Conservation (phyloP, 1,139 yeast genomes). For the Candida sanyaensis region DNA sequence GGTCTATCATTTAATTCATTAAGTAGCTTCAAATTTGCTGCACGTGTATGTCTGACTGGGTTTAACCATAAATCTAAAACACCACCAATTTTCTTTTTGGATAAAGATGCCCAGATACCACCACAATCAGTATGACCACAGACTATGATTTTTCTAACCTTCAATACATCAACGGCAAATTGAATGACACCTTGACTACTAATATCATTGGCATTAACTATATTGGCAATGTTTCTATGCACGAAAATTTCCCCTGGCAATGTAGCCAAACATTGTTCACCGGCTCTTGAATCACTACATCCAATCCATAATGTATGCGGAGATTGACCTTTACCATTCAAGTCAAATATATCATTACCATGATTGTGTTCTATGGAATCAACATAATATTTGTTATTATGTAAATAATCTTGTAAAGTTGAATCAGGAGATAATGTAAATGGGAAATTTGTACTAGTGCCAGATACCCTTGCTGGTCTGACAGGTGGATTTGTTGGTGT, state of each 20-base stretch:
- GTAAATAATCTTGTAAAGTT: conserved; percentile 61
- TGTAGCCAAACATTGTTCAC: conserved; percentile 76
- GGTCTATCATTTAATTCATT: conserved; percentile 46
- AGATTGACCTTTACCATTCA: conserved; percentile 80
- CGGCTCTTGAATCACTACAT: conserved; percentile 91
- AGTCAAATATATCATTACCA: conserved; percentile 62
- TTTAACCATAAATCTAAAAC: conserved; percentile 78
- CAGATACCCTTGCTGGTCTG: conserved; percentile 10
- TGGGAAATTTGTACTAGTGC: conserved; percentile 36
- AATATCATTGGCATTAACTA: conserved; percentile 70
- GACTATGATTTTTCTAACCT: conserved; percentile 79
- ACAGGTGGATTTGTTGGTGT: neutral
- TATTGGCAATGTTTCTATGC: conserved; percentile 91
- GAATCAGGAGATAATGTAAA: conserved; percentile 62
- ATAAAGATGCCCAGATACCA: conserved; percentile 86
- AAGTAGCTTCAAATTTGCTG: conserved; percentile 52
- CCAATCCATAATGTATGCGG: conserved; percentile 98
- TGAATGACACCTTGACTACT: conserved; percentile 83
- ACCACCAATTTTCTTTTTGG: conserved; percentile 70
- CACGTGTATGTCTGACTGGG: conserved; percentile 71
- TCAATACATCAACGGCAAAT: conserved; percentile 85
- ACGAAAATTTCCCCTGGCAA: conserved; percentile 94
- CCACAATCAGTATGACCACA: conserved; percentile 99
- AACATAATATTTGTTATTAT: conserved; percentile 70
- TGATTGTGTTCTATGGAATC: conserved; percentile 57